These are phyloP conservation scores for Podosphaera fusca DNA, from an alignment of 2,329 filamentous ascomycete genomes.

Conservation along the genomic window DNA sequence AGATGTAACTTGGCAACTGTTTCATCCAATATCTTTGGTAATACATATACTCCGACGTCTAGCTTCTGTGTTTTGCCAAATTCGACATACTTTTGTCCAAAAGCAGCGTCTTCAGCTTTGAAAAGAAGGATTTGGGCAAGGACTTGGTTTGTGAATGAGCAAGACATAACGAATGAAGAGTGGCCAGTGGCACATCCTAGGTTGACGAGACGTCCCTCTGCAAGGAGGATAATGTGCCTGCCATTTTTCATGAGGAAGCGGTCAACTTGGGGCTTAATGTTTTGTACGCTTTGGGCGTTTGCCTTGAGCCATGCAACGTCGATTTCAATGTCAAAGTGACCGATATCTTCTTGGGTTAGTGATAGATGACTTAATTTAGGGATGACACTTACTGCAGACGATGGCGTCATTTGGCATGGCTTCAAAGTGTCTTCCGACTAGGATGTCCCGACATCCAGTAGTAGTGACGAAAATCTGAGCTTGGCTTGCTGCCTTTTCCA, in stretches of 20 bases:
- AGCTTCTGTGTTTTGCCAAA: slow-evolving; percentile 87
- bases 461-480: slow-evolving; percentile 99
- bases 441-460: slow-evolving; percentile 95
- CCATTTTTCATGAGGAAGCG: slow-evolving; percentile 86
- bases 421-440: slow-evolving; percentile 80
- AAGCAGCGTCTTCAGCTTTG: slow-evolving; percentile 75
- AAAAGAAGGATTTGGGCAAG: slow-evolving; percentile 96
- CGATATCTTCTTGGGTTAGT: slow-evolving; percentile 44
- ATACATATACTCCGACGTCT: slow-evolving; percentile 76
- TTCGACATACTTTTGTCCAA: slow-evolving; percentile 85
- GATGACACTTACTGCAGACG: slow-evolving; percentile 56
- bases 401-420: slow-evolving; percentile 94
- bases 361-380: neutral
- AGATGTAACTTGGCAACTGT: slow-evolving; percentile 91
- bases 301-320: slow-evolving; percentile 99
- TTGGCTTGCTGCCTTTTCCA: slow-evolving; percentile 76
- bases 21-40: slow-evolving; percentile 98
- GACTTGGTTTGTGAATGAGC: slow-evolving; percentile 99
- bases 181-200: slow-evolving; percentile 96
- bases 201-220: slow-evolving; percentile 97
- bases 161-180: slow-evolving; percentile 99
- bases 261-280: slow-evolving; percentile 99
- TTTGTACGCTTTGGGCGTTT: slow-evolving; percentile 79
- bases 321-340: slow-evolving; percentile 99
- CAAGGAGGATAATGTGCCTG: slow-evolving; percentile 93